Percentiles rank a stretch among this genome's conserved stretches.
Conservation (phyloP, 2,329 filamentous ascomycete species). For the Colletotrichum ledebouriae region DNA sequence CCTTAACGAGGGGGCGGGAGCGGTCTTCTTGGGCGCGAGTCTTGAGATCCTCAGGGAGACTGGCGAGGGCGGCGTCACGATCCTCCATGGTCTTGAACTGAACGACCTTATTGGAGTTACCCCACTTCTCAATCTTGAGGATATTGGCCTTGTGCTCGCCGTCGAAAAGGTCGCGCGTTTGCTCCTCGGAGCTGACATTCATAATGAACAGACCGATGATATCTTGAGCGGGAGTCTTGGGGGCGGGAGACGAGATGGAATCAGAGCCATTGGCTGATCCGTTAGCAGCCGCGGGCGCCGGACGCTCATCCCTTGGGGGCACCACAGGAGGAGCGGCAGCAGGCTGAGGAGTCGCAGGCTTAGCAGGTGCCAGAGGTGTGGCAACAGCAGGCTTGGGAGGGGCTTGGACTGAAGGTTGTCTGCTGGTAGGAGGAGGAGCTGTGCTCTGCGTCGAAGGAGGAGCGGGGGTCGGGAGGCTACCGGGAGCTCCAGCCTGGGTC, state of each 20-base stretch:
- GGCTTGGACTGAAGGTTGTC: conserved; percentile 53
- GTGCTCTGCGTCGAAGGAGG: conserved; percentile 54
- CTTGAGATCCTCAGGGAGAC: conserved; percentile 82
- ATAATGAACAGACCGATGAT: conserved; percentile 91
- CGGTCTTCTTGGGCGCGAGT: conserved; percentile 78
- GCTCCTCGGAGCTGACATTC: conserved; percentile 86
- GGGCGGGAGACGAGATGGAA: conserved; percentile 67
- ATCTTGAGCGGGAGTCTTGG: conserved; percentile 72
- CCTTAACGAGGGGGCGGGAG: conserved; percentile 84
- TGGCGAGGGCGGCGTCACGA: conserved; percentile 82
- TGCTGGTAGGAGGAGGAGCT: conserved; percentile 50
- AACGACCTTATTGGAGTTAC: conserved; percentile 84
- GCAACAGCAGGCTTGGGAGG: conserved; percentile 59
- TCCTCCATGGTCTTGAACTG: conserved; percentile 86
- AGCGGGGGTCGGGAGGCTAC: conserved; percentile 53
- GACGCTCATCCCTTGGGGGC: conserved; percentile 71
- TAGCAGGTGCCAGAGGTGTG: conserved; percentile 53
- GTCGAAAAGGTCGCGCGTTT: conserved; percentile 83
- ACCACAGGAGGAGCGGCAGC: conserved; percentile 59
- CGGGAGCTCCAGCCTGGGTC: conserved; percentile 49
- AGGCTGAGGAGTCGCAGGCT: conserved; percentile 64
- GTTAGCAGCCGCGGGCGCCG: conserved; percentile 61
- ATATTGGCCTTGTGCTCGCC: conserved; percentile 89
- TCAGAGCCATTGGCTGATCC: conserved; percentile 67
- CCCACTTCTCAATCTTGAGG: conserved; percentile 81